A percentile compares a stretch with the other conserved stretches of the same genome.
These are phyloP conservation scores for Candida sojae DNA, from an alignment of 1,139 yeast species.

Conservation along the genomic window DNA sequence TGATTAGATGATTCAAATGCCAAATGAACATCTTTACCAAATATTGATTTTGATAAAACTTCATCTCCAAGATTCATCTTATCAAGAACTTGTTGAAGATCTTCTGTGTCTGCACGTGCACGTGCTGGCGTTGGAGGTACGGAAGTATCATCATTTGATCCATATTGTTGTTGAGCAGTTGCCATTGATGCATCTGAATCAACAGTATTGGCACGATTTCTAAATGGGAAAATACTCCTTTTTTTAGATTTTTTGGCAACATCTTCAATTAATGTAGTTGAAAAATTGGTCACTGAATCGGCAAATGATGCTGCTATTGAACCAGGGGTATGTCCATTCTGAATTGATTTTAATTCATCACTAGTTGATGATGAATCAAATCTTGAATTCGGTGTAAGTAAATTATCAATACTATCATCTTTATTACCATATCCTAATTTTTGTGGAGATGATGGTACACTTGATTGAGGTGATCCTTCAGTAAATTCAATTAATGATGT, in stretches of 20 bases:
- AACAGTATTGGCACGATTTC: conserved; percentile 18
- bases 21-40: conserved; percentile 64
- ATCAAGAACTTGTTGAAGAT: conserved; percentile 40
- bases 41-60: conserved; percentile 43
- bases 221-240: conserved; percentile 63
- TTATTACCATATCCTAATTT: not conserved
- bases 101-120: conserved; percentile 8
- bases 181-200: not conserved
- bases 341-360: conserved; percentile 17
- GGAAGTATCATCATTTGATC: not conserved
- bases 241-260: conserved; percentile 46
- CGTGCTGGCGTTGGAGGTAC: not conserved
- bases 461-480: conserved; percentile 12
- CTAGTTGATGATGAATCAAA: conserved; percentile 15
- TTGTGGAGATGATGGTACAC: conserved; percentile 14
- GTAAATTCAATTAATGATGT: conserved; percentile 54
- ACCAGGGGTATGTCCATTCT: conserved; percentile 5
- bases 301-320: conserved; percentile 15
- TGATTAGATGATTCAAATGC: conserved; percentile 55
- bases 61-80: conserved; percentile 43
- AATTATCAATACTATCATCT: conserved; percentile 9
- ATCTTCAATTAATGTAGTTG: conserved; percentile 10
- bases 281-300: conserved; percentile 15
- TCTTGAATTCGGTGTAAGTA: conserved; percentile 14
- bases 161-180: conserved; percentile 3